Evolutionary conservation across 1,284 basidiomycete species (phyloP), one percentile per base, ranked within the genome.

Genomic region (Athelia sp.): DNA sequence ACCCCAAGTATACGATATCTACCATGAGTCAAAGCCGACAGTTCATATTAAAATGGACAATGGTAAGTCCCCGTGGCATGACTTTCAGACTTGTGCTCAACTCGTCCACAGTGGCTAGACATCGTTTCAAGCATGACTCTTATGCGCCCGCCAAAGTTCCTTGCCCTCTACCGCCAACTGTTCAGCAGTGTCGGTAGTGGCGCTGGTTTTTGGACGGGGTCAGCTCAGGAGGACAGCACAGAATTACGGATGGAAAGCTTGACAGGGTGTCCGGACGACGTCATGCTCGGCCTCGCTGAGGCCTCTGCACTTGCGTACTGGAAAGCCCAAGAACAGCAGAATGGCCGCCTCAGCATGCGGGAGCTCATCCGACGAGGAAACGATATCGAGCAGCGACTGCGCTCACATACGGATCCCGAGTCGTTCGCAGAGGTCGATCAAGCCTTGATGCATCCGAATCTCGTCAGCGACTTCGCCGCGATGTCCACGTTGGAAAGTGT

Each of bases 181-280:
- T 71, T 77, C 54, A 68, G 70, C 14, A 64, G 62, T 8, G 66
- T 77, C 53, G 68, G 70, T 13, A 64, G 62, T 6, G 66, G 67
- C 48, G 65, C 61, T 14, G 69, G 70, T 23, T 71, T 62, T 60
- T 70, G 69, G 59, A 59, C 64, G 23, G 51, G 56, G 47, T 23
- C 54, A 62, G 35, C 63, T 64, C 48, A 55, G 49, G 14, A 46
- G 46, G 66, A 69, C 40, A 63, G 61, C 19, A 57, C 53, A 48
- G 70, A 66, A 47, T 60, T 83, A 54, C 74, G 76, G 47, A 83
- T 89, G 76, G 83, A 85, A 54, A 63, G 65, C 45, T 65, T 90
- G 52, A 82, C 79, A 31, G 88, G 87, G 19, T 90, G 87, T 67
- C 82, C 87, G 2, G 84, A 90, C 60, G 80, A 80, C 54, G 81